These are phyloP conservation scores for Termitomyces sp. DNA, from an alignment of 768 basidiomycete species.

Conservation along the genomic window DNA sequence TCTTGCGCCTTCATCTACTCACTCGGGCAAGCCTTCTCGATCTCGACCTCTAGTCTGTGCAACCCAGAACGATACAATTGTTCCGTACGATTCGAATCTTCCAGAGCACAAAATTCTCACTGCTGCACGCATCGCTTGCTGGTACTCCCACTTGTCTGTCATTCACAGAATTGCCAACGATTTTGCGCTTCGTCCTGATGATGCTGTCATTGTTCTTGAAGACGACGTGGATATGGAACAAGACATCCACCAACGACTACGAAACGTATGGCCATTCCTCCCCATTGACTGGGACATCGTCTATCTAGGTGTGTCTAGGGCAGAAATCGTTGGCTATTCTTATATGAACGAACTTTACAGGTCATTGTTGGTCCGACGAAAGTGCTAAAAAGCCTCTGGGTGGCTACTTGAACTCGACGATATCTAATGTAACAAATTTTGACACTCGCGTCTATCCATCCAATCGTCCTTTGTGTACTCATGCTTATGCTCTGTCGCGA, in stretches of 20 bases:
- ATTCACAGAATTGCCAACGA: constrained; percentile 38
- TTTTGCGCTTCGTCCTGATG: constrained; percentile 7
- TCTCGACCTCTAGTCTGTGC: constrained; percentile 13
- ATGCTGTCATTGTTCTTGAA: constrained; percentile 56
- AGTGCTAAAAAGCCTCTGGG: constrained; percentile 33
- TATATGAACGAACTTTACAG: constrained; percentile 26
- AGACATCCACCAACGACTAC: constrained; percentile 40
- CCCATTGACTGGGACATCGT: constrained; percentile 69
- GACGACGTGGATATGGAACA: constrained; percentile 78
- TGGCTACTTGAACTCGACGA: constrained; percentile 6
- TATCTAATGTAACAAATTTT: neutral
- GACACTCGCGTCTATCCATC: constrained; percentile 48
- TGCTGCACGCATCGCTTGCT: constrained; percentile 59
- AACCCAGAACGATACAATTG: constrained; percentile 27
- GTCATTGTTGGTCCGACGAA: constrained; percentile 80
- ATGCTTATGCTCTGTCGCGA: constrained; percentile 61
- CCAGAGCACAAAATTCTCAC: constrained; percentile 50
- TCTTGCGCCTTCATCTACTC: constrained; percentile 1
- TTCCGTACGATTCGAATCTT: constrained; percentile 26
- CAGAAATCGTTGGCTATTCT: neutral
- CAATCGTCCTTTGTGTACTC: constrained; percentile 60
- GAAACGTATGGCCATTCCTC: constrained; percentile 42
- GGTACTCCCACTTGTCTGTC: constrained; percentile 61
- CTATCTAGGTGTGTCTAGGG: constrained; percentile 34
- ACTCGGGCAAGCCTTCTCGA: neutral